A percentile compares a stretch with the other conserved stretches of the same genome.
phyloP scores from a whole-genome alignment of 371 early-diverging fungal species.

The Mucor racemosus region DNA sequence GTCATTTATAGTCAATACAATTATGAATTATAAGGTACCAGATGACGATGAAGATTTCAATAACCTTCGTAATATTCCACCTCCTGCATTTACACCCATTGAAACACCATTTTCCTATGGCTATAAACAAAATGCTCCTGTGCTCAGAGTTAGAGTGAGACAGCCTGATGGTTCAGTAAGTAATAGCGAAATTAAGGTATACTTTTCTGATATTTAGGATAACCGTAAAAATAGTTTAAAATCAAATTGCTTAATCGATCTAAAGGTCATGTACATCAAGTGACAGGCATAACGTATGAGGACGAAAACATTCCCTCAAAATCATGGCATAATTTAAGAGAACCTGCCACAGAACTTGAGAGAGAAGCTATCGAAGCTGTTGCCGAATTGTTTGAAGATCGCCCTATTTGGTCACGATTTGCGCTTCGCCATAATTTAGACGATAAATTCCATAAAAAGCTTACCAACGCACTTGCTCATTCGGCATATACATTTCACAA shows the following conservation, averaged over 20 bases:
- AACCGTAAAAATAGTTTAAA: constrained; percentile 22
- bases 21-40: constrained; percentile 40
- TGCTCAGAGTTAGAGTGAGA: constrained; percentile 49
- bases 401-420: constrained; percentile 62
- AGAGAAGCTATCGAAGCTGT: not conserved
- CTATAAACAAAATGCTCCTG: constrained; percentile 55
- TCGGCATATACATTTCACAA: constrained; percentile 47
- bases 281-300: constrained; percentile 16
- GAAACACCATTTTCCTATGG: constrained; percentile 52
- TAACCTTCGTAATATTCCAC: constrained; percentile 44
- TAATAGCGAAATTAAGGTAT: not conserved
- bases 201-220: too few species aligned
- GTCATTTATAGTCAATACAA: constrained; percentile 29
- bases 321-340: constrained; percentile 15
- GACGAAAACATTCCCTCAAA: constrained; percentile 25
- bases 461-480: constrained; percentile 39
- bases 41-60: constrained; percentile 33
- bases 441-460: constrained; percentile 18
- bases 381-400: constrained; percentile 46
- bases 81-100: constrained; percentile 58
- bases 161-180: constrained; percentile 56
- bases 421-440: constrained; percentile 45
- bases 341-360: not conserved
- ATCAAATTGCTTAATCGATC: constrained; percentile 37
- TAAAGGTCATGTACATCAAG: not conserved